Conservation (phyloP, 306 rosid species). For the Macrotyloma uniflorum region DNA sequence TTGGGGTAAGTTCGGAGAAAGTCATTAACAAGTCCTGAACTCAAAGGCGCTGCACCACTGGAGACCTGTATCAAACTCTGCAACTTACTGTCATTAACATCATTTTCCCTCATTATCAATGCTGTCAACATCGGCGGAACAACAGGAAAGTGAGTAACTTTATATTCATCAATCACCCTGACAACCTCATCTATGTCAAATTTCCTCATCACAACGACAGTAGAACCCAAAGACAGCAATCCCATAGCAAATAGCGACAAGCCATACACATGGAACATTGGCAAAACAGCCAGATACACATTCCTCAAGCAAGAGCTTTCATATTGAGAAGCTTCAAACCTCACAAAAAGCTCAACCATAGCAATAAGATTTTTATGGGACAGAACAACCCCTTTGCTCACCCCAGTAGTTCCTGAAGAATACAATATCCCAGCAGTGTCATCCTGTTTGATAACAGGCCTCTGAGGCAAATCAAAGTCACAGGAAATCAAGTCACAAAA, state of each 20-base stretch:
- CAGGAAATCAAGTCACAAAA: constrained; percentile 52
- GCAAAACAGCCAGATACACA: constrained; percentile 74
- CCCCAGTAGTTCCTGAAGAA: constrained; percentile 88
- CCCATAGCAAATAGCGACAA: constrained; percentile 61
- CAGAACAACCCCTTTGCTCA: constrained; percentile 79
- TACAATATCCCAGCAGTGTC: constrained; percentile 77
- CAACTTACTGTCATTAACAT: constrained; percentile 39
- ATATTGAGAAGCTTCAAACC: constrained; percentile 84
- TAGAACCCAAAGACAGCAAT: constrained; percentile 74
- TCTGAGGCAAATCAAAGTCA: constrained; percentile 41
- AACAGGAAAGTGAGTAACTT: constrained; percentile 71
- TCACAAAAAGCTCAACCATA: constrained; percentile 65
- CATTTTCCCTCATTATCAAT: constrained; percentile 49
- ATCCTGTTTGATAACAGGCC: constrained; percentile 67
- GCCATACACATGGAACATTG: constrained; percentile 87
- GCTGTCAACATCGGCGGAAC: constrained; percentile 76
- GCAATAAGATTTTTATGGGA: constrained; percentile 70
- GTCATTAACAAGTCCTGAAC: constrained; percentile 45
- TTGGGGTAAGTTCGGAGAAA: constrained; percentile 59
- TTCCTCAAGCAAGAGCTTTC: constrained; percentile 45
- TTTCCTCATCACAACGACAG: constrained; percentile 67
- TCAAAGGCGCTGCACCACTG: constrained; percentile 74
- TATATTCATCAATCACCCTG: constrained; percentile 57
- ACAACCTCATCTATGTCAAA: constrained; percentile 56
- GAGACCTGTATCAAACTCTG: constrained; percentile 80